Percentiles rank a stretch among this genome's conserved stretches.
These are phyloP conservation scores for Diaporthe humulicola DNA, from an alignment of 2,329 filamentous ascomycete species.

Conservation along the genomic window DNA sequence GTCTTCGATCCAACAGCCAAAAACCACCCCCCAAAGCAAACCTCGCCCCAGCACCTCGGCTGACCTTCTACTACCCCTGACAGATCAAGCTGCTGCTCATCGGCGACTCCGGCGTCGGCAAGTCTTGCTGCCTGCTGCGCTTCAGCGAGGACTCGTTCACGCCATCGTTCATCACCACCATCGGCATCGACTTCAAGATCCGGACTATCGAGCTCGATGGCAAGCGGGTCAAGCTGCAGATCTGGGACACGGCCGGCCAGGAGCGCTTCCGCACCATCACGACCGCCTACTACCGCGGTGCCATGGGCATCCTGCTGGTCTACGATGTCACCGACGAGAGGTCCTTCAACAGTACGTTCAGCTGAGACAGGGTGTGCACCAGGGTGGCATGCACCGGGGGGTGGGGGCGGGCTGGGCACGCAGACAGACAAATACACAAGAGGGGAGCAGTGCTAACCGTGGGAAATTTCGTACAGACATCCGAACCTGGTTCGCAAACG, in stretches of 20 bases:
- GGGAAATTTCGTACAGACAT: constrained; percentile 75
- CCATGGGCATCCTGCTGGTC: constrained; percentile 97
- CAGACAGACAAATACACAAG: not conserved
- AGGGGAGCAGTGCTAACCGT: not conserved
- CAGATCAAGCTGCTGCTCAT: constrained; percentile 98
- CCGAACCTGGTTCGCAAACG: constrained; percentile 99
- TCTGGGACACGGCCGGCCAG: constrained; percentile 99
- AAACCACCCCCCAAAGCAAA: not conserved
- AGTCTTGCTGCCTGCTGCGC: constrained; percentile 95
- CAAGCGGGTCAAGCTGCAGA: constrained; percentile 98
- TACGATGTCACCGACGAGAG: constrained; percentile 98
- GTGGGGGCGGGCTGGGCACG: constrained; percentile 35
- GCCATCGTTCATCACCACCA: constrained; percentile 97
- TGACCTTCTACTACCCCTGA: constrained; percentile 35
- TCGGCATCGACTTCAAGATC: constrained; percentile 99
- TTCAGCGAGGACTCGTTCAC: constrained; percentile 99
- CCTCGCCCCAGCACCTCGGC: constrained; percentile 1
- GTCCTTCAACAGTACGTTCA: constrained; percentile 88
- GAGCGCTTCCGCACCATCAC: constrained; percentile 99
- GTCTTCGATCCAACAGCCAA: not conserved
- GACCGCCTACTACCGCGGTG: constrained; percentile 97
- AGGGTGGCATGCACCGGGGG: constrained; percentile 35
- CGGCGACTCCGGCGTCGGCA: constrained; percentile 95
- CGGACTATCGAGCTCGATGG: constrained; percentile 98
- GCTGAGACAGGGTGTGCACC: not conserved